Percentiles rank a stretch among this genome's conserved stretches.
Evolutionary conservation across 805 yeast species (phyloP).

Genomic region (Candida methanosorbosa): DNA sequence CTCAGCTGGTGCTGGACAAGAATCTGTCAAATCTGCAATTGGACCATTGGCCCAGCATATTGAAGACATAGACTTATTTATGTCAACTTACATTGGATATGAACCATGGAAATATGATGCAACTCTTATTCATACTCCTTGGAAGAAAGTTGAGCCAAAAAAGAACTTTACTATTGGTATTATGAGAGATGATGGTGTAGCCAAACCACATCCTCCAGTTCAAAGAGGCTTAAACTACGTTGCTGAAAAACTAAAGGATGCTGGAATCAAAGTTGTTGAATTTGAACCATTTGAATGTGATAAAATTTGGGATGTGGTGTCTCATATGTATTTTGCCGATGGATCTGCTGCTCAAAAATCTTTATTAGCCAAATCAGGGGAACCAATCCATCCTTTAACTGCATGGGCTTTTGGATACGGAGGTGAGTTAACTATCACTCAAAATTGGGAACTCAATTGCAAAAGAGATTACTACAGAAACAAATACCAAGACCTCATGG

Average conservation of each 20-base stretch:
- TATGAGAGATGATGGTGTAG: constrained; percentile 55
- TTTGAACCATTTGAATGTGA: constrained; percentile 51
- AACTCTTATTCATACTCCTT: constrained; percentile 38
- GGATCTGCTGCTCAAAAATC: constrained; percentile 53
- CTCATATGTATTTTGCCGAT: constrained; percentile 52
- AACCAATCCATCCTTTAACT: constrained; percentile 57
- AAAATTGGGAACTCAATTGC: constrained; percentile 45
- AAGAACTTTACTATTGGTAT: constrained; percentile 50
- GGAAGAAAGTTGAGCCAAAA: constrained; percentile 37
- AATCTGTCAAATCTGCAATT: constrained; percentile 52
- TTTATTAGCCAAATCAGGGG: constrained; percentile 52
- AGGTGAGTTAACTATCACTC: constrained; percentile 36
- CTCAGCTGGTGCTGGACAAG: constrained; percentile 53
- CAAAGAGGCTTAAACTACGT: constrained; percentile 46
- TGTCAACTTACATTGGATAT: constrained; percentile 50
- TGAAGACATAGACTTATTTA: constrained; percentile 62
- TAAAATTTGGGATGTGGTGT: constrained; percentile 51
- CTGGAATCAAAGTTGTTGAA: constrained; percentile 49
- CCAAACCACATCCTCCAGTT: constrained; percentile 61
- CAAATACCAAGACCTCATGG: constrained; percentile 45
- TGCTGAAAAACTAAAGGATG: constrained; percentile 43
- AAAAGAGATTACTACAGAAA: constrained; percentile 52
- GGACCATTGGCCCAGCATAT: constrained; percentile 63
- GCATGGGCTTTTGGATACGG: constrained; percentile 58
- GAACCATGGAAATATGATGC: constrained; percentile 51